Base-by-base conservation (phyloP, 2,329 filamentous ascomycete genomes). In the Nothopassalora personata region DNA sequence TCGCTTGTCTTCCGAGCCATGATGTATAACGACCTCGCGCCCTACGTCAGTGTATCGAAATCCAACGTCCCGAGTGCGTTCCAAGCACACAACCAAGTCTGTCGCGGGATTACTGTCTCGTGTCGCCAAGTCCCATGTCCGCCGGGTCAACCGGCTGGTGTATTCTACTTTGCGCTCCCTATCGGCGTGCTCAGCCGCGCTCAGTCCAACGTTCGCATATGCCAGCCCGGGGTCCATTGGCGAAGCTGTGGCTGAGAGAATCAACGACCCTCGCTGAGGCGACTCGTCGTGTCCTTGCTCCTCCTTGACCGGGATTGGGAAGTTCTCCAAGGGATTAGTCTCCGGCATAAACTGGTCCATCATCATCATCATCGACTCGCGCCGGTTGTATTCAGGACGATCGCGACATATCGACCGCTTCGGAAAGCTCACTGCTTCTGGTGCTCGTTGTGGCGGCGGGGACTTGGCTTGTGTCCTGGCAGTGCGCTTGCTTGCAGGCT, bases 11-110 rank as follows among this genome's bases (percentile, higher is more conserved):
- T 89, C 86, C 70, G 86, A 90, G 39, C 94, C 94, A 72, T 99
- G 94, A 70, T 97, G 93, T 64, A 99, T 96, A 27, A 97, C 88
- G 0, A 97, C 89, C 0, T 90, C 85, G 8, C 91, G 85, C 5
- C 89, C 95, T 65, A 99, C 96, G 71, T 99, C 94, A 18, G 96
- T 93, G 71, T 99, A 99, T 53, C 92, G 86, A 77, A 99, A 99
- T 0, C 94, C 94, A 67, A 99, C 96, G 0, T 89, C 86, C 68
- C 96, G 91, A 30, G 90, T 84, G 23, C 94, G 86, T 74, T 99
- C 94, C 1, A 99, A 81, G 71, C 94, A 99, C 5, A 97, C 89
- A 0, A 99, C 80, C 18, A 99, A 78, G 73, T 99, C 94, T 0
- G 96, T 90, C 0, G 94, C 93, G 0, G 94, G 94, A 71, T 99